Conservation (phyloP, 331 rosid genomes). For the Acacia concinna region DNA sequence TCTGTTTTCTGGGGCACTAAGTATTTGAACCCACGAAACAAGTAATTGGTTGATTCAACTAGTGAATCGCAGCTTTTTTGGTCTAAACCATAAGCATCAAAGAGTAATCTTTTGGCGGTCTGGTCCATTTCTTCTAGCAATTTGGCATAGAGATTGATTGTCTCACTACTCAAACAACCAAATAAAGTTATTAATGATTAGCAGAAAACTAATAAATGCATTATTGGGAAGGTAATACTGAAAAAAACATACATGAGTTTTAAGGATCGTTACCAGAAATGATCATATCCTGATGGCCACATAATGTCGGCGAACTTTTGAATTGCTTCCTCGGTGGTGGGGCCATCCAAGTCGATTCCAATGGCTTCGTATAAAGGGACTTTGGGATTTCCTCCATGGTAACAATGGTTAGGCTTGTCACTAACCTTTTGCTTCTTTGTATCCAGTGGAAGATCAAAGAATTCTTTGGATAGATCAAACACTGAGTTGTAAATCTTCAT, state of each 20-base stretch:
- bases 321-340: slow-evolving; percentile 24
- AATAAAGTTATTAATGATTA: neutral
- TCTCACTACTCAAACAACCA: neutral
- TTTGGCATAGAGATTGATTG: neutral
- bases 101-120: neutral
- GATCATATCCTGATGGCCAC: slow-evolving; percentile 54
- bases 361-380: slow-evolving; percentile 47
- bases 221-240: neutral
- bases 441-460: slow-evolving; percentile 55
- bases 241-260: too few relatives aligned
- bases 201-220: neutral
- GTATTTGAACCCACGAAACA: neutral
- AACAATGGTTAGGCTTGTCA: slow-evolving; percentile 50
- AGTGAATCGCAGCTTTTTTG: neutral
- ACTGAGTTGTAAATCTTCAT: slow-evolving; percentile 25
- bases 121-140: neutral
- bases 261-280: slow-evolving; percentile 6
- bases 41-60: neutral
- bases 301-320: slow-evolving; percentile 43
- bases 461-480: slow-evolving; percentile 34
- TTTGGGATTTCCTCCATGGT: slow-evolving; percentile 25
- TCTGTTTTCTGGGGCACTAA: neutral
- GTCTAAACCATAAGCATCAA: neutral
- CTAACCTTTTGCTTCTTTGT: slow-evolving; percentile 39
- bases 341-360: slow-evolving; percentile 38